Base-by-base conservation (phyloP, 768 basidiomycete species). In the Boletus pseudopeckii region DNA sequence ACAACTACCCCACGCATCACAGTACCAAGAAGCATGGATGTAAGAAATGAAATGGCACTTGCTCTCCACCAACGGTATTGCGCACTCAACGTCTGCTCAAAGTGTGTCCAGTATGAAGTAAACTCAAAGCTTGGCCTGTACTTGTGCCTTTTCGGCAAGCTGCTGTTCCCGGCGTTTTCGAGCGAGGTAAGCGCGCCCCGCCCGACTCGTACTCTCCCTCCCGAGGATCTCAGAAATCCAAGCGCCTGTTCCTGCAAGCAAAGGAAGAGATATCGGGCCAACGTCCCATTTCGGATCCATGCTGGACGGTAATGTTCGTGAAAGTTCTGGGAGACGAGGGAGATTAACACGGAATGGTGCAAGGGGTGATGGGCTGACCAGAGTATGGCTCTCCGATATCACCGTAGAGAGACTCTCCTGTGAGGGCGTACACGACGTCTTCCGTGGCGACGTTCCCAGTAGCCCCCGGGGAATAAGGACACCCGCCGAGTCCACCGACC, bases 371-470 rank as follows among this genome's bases (percentile, higher is more conserved):
- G 14, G n/a, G 17, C 66, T 38, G 36, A 68, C 67, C 54, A 44
- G 55, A 47, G 48, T 60, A 50, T 34, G 59, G 48, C 44, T 65
- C 56, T 38, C 82, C 84, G 1, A 63, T 56, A 62, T 74, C 5
- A 82, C 83, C 5, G 74, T 79, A 67, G 83, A 84, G 43, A 73
- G 76, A 10, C 84, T 86, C 47, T 73, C 84, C 60, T 77, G 80
- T 57, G 8, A 98, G 78, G 0, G 90, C 88, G 57, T 97, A 93
- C 9, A 96, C 76, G 1, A 96, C 82, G 60, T 96, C 90, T 61
- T 98, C 95, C 0, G 96, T 98, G 0, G 92, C 86, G 17, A 97
- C 90, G 61, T 97, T 97, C 15, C 96, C 95, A 0, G 92, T 94
- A 14, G 95, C 94, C 6, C 94, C 94, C 2, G 95, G 96, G 1